Evolutionary conservation across 2,329 filamentous ascomycete genomes (phyloP).

Genomic region (Phialemonium atrogriseum): DNA sequence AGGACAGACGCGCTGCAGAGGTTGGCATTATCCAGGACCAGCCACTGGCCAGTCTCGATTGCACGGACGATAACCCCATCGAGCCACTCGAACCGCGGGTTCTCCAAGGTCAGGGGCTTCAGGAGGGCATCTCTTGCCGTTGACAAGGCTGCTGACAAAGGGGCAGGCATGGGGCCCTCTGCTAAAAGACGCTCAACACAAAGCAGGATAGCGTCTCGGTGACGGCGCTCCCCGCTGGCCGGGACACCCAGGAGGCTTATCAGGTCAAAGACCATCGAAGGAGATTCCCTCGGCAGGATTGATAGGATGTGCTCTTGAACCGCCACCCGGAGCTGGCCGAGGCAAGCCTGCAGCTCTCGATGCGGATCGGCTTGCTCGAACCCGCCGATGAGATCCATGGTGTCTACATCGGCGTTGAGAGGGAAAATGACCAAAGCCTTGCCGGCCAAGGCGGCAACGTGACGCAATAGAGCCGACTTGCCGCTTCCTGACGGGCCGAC

Average conservation of each 20-base stretch:
- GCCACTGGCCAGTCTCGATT: constrained; percentile 77
- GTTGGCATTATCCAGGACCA: constrained; percentile 95
- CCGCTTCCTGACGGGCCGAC: constrained; percentile 80
- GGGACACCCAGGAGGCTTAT: constrained; percentile 39
- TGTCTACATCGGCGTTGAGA: constrained; percentile 91
- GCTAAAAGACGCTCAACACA: constrained; percentile 30
- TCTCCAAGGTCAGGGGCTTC: constrained; percentile 50
- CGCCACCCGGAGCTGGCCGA: constrained; percentile 29
- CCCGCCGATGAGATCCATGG: constrained; percentile 93
- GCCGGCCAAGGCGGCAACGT: constrained; percentile 72
- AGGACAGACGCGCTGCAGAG: constrained; percentile 92
- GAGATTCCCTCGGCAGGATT: constrained; percentile 37
- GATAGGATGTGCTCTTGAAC: constrained; percentile 41
- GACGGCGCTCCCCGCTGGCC: constrained; percentile 24
- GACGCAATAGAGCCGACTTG: constrained; percentile 72
- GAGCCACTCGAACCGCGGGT: constrained; percentile 89
- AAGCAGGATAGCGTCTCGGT: constrained; percentile 27
- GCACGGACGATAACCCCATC: constrained; percentile 89
- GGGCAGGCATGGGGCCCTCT: constrained; percentile 33
- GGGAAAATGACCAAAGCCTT: constrained; percentile 73
- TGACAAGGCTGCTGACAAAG: constrained; percentile 37
- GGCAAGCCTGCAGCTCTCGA: constrained; percentile 57
- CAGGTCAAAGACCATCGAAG: constrained; percentile 38
- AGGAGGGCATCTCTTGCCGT: constrained; percentile 42
- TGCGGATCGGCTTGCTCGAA: constrained; percentile 90